Evolutionary conservation across 164 flowering plant species (phyloP).

Genomic region (Nymphaea colorata): DNA sequence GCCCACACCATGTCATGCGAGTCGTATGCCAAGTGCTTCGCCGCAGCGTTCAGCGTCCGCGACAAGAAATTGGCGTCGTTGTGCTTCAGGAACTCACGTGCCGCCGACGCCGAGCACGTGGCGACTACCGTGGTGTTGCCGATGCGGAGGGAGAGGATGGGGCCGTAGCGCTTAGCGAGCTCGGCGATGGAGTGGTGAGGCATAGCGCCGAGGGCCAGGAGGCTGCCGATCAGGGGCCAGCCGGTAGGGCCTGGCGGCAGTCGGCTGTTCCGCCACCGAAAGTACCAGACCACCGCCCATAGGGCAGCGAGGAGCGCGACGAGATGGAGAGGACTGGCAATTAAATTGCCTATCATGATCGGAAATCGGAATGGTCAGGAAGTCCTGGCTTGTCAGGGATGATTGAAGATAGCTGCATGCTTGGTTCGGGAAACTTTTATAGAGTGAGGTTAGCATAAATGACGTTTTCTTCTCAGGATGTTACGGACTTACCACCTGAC

Average conservation of each 20-base stretch:
- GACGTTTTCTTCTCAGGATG: no score
- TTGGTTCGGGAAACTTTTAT: no score
- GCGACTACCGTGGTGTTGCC: slow-evolving; percentile 73
- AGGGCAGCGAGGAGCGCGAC: not conserved
- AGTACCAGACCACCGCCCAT: not conserved
- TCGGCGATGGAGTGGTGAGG: slow-evolving; percentile 71
- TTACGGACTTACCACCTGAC: no score
- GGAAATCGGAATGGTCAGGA: no score
- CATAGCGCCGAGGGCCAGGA: slow-evolving; percentile 60
- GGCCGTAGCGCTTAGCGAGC: slow-evolving; percentile 56
- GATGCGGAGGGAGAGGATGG: slow-evolving; percentile 48
- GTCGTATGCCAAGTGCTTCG: slow-evolving; percentile 65
- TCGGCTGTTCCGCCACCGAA: not conserved
- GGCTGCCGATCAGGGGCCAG: slow-evolving; percentile 90
- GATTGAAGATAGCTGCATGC: no score
- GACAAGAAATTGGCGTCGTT: slow-evolving; percentile 65
- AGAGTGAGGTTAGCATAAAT: no score
- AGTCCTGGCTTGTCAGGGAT: no score
- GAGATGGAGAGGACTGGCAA: not conserved
- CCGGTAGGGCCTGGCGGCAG: slow-evolving; percentile 14
- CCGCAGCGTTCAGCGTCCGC: slow-evolving; percentile 75
- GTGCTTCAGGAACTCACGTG: slow-evolving; percentile 52
- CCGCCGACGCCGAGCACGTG: slow-evolving; percentile 62
- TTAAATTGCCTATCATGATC: no score
- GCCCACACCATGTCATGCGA: slow-evolving; percentile 81